Evolutionary conservation across 2,329 filamentous ascomycete genomes (phyloP).

Genomic region (Chaetomiaceae sp.): DNA sequence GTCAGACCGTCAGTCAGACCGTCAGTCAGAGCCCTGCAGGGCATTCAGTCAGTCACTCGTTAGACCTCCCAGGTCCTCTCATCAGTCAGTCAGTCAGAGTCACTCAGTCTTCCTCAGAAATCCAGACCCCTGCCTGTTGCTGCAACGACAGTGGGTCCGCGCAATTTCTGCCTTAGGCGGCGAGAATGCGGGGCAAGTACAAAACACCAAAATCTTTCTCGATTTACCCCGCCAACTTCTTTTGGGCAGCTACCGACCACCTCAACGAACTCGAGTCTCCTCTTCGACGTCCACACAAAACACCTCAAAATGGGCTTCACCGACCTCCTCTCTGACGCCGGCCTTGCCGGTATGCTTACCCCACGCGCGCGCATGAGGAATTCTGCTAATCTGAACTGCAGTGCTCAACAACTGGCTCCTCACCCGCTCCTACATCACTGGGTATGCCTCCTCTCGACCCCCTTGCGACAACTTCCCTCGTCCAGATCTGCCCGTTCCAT

Average conservation of each 20-base stretch:
- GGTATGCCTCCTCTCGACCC: constrained; percentile 21
- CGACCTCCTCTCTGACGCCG: constrained; percentile 28
- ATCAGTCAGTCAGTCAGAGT: no score
- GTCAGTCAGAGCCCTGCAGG: no score
- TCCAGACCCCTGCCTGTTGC: neutral
- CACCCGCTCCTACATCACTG: constrained; percentile 29
- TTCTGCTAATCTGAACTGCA: constrained; percentile 8
- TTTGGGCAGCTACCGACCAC: constrained; percentile 7
- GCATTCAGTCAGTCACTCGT: no score
- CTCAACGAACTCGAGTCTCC: constrained; percentile 1
- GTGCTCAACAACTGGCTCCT: constrained; percentile 30
- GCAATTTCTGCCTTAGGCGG: constrained; percentile 18
- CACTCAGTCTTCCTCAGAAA: neutral
- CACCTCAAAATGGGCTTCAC: constrained; percentile 28
- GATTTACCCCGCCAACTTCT: constrained; percentile 23
- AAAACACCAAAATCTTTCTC: constrained; percentile 22
- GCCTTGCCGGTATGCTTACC: constrained; percentile 24
- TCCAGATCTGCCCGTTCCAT: constrained; percentile 34
- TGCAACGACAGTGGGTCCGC: no score
- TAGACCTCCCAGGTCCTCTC: no score
- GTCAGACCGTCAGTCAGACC: no score
- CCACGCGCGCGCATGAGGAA: neutral
- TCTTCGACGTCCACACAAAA: constrained; percentile 10
- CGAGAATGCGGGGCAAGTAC: constrained; percentile 17
- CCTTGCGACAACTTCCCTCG: neutral